Conservation (phyloP, 371 early-diverging fungal species). For the Mucor sp. region DNA sequence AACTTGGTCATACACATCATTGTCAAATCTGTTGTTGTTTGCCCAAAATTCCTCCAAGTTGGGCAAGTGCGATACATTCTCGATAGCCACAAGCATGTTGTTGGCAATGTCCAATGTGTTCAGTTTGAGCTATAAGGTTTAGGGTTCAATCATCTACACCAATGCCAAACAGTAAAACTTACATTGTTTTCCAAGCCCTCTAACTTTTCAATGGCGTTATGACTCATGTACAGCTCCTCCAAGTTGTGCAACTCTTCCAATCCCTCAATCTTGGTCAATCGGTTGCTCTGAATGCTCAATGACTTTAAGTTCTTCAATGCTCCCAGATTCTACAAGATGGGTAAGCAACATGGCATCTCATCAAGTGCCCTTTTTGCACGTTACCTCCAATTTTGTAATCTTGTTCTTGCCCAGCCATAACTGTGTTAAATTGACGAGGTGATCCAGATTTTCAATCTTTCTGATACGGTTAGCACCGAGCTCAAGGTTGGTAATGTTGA, state of each 20-base stretch:
- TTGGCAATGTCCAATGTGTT: conserved; percentile 83
- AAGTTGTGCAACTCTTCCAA: conserved; percentile 68
- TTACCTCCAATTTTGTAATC: conserved; percentile 77
- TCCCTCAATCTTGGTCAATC: conserved; percentile 75
- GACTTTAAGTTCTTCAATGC: conserved; percentile 65
- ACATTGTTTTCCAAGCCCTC: conserved; percentile 82
- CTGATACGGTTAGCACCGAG: conserved; percentile 94
- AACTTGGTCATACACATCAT: conserved; percentile 73
- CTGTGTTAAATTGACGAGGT: conserved; percentile 77
- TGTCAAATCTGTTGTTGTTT: conserved; percentile 77
- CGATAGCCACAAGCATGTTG: conserved; percentile 79
- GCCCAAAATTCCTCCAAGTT: conserved; percentile 92
- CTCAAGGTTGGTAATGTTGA: conserved; percentile 80
- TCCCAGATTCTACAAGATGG: conserved; percentile 36
- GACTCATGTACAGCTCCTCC: conserved; percentile 90
- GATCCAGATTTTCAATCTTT: conserved; percentile 82
- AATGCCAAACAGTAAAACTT: conserved; percentile 5
- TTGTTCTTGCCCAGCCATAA: conserved; percentile 98
- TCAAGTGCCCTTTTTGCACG: too few relatives aligned
- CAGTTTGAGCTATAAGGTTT: conserved; percentile 55
- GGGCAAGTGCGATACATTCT: conserved; percentile 71
- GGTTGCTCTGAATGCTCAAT: conserved; percentile 87
- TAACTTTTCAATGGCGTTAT: conserved; percentile 75
- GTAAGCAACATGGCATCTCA: too few relatives aligned
- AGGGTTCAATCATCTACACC: too few relatives aligned